Evolutionary conservation across 2,329 filamentous ascomycete genomes (phyloP).

Genomic region (Penicillium sp.): DNA sequence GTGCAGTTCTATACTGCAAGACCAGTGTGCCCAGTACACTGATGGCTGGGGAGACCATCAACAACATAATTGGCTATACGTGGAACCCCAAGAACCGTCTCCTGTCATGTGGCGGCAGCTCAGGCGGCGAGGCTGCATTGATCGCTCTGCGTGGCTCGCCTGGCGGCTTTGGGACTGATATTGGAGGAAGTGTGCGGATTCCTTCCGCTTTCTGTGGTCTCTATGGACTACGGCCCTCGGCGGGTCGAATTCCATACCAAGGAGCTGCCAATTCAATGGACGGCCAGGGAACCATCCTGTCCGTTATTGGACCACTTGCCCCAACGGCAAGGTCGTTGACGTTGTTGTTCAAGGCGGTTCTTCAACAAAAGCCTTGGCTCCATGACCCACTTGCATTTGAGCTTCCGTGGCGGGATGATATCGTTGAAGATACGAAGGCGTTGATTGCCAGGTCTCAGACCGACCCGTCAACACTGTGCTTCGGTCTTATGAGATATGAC

Average conservation of each 20-base stretch:
- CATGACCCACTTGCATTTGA: conserved; percentile 66
- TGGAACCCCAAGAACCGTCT: conserved; percentile 60
- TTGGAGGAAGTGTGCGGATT: conserved; percentile 59
- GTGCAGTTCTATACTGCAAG: conserved; percentile 58
- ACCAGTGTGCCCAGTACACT: conserved; percentile 59
- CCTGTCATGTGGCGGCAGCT: conserved; percentile 59
- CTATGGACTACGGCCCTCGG: conserved; percentile 58
- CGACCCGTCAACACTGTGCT: conserved; percentile 47
- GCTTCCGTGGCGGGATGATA: conserved; percentile 63
- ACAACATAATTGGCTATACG: conserved; percentile 62
- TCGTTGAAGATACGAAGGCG: conserved; percentile 38
- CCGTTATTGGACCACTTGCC: conserved; percentile 65
- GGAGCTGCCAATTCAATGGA: conserved; percentile 65
- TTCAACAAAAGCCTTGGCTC: conserved; percentile 65
- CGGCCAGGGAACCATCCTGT: conserved; percentile 65
- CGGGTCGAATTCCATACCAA: conserved; percentile 57
- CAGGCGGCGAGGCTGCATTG: conserved; percentile 61
- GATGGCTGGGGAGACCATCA: conserved; percentile 62
- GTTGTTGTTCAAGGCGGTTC: conserved; percentile 58
- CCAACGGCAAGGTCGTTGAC: conserved; percentile 57
- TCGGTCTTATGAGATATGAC: conserved; percentile 59
- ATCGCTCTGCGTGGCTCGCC: conserved; percentile 57
- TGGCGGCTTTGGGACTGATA: conserved; percentile 61
- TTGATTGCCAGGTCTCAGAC: conserved; percentile 40
- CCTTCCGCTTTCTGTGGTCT: conserved; percentile 63